phyloP scores from a whole-genome alignment of 306 rosid genomes.

The Vigna unguiculata region DNA sequence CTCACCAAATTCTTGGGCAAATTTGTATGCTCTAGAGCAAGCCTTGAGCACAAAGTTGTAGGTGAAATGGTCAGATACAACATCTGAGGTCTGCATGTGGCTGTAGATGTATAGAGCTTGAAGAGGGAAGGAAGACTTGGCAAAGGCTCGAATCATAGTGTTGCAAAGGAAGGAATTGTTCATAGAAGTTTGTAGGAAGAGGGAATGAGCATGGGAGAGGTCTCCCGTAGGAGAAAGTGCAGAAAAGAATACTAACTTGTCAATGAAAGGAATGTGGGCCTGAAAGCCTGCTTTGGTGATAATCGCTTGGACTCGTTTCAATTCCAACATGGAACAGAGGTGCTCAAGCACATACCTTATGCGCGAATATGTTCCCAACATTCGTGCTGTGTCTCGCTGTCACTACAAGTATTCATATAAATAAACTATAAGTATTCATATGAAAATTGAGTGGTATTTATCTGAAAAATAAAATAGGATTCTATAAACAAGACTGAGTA shows the following conservation, averaged over 20 bases:
- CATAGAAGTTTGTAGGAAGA: conserved; percentile 61
- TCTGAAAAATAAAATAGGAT: no score
- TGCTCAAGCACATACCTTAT: conserved; percentile 41
- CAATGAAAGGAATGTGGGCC: conserved; percentile 28
- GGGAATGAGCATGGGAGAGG: conserved; percentile 61
- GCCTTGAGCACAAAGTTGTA: conserved; percentile 70
- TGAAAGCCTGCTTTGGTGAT: conserved; percentile 60
- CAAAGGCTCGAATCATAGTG: conserved; percentile 76
- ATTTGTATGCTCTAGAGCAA: conserved; percentile 60
- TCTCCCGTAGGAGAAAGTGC: conserved; percentile 67
- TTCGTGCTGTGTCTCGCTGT: neutral
- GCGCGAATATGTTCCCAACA: conserved; percentile 24
- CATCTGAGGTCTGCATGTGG: conserved; percentile 46
- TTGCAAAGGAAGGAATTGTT: conserved; percentile 59
- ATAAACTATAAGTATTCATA: no score
- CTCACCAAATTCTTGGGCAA: conserved; percentile 36
- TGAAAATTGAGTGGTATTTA: no score
- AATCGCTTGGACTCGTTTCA: conserved; percentile 56
- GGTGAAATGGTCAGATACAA: conserved; percentile 56
- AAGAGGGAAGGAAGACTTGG: conserved; percentile 59
- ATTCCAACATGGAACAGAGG: conserved; percentile 57
- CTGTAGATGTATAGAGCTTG: conserved; percentile 57
- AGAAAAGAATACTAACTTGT: conserved; percentile 54
- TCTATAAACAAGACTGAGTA: no score
- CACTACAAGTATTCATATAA: neutral